phyloP scores from a whole-genome alignment of 2,329 filamentous ascomycete genomes.

The Tolypocladium sp. region DNA sequence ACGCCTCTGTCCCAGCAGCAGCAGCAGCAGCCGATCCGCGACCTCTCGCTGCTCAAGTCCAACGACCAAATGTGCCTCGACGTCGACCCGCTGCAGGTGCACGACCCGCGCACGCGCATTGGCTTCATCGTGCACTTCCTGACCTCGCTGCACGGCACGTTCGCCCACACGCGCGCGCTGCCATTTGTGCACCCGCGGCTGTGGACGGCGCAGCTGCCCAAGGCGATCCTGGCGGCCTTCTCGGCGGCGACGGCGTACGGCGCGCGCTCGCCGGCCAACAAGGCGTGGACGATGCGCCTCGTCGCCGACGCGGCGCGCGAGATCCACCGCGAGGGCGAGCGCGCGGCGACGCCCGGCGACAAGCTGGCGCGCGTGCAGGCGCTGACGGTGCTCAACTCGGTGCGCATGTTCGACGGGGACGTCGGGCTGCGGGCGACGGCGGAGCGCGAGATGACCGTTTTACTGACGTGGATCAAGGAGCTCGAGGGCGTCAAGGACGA shows the following conservation, averaged over 20 bases:
- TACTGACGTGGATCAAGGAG: conserved; percentile 26
- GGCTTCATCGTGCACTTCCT: conserved; percentile 24
- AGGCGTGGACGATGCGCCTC: conserved; percentile 27
- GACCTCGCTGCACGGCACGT: conserved; percentile 22
- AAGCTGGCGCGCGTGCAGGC: conserved; percentile 35
- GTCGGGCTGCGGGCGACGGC: conserved; percentile 28
- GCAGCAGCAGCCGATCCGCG: conserved; percentile 15
- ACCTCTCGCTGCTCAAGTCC: conserved; percentile 16
- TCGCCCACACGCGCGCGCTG: conserved; percentile 24
- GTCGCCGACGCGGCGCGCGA: conserved; percentile 26
- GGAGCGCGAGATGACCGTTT: conserved; percentile 26
- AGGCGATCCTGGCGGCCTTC: conserved; percentile 29
- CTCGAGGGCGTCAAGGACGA: conserved; percentile 23
- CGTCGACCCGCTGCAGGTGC: conserved; percentile 23
- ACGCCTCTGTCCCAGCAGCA: conserved; percentile 7
- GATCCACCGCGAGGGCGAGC: conserved; percentile 24
- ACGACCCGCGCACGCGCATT: conserved; percentile 24
- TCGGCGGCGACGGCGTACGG: conserved; percentile 28
- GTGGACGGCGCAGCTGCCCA: conserved; percentile 29
- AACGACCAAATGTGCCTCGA: conserved; percentile 9
- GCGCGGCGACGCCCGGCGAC: conserved; percentile 19
- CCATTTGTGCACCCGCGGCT: conserved; percentile 34
- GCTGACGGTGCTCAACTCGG: conserved; percentile 28
- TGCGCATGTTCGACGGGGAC: conserved; percentile 35
- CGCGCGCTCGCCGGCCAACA: conserved; percentile 25